phyloP scores from a whole-genome alignment of 2,329 filamentous ascomycete species.

The Microthyrium microscopicum region DNA sequence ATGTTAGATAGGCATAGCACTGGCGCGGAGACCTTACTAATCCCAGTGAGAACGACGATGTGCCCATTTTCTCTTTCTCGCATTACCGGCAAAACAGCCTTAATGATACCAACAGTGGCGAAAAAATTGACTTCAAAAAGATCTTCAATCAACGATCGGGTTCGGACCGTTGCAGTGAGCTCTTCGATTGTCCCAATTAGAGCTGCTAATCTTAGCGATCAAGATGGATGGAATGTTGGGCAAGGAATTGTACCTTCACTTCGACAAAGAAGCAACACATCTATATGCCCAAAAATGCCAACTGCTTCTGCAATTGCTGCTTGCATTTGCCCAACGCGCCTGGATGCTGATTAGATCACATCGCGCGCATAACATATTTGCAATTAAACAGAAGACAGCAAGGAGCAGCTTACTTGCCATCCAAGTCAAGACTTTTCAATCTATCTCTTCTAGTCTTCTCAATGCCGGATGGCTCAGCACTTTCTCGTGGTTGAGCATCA shows the following conservation, averaged over 20 bases:
- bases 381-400: not conserved
- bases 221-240: too few species aligned
- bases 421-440: slow-evolving; percentile 44
- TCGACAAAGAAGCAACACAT: slow-evolving; percentile 79
- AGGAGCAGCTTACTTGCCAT: slow-evolving; percentile 30
- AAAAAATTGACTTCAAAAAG: slow-evolving; percentile 96
- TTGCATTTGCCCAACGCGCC: slow-evolving; percentile 54
- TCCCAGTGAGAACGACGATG: slow-evolving; percentile 75
- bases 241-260: slow-evolving; percentile 69
- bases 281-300: slow-evolving; percentile 67
- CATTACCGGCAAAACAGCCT: slow-evolving; percentile 66
- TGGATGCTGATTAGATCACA: slow-evolving; percentile 48
- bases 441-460: slow-evolving; percentile 67
- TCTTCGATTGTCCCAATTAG: slow-evolving; percentile 87
- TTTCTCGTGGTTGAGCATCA: not conserved
- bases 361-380: slow-evolving; percentile 21
- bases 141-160: slow-evolving; percentile 64
- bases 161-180: slow-evolving; percentile 53
- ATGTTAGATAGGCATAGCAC: slow-evolving; percentile 8
- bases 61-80: slow-evolving; percentile 71
- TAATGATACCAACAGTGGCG: slow-evolving; percentile 89
- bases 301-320: slow-evolving; percentile 78
- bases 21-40: slow-evolving; percentile 33
- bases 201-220: too few species aligned
- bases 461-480: slow-evolving; percentile 16